Conservation (phyloP, 2,329 filamentous ascomycete species). For the Thelonectria blattea region DNA sequence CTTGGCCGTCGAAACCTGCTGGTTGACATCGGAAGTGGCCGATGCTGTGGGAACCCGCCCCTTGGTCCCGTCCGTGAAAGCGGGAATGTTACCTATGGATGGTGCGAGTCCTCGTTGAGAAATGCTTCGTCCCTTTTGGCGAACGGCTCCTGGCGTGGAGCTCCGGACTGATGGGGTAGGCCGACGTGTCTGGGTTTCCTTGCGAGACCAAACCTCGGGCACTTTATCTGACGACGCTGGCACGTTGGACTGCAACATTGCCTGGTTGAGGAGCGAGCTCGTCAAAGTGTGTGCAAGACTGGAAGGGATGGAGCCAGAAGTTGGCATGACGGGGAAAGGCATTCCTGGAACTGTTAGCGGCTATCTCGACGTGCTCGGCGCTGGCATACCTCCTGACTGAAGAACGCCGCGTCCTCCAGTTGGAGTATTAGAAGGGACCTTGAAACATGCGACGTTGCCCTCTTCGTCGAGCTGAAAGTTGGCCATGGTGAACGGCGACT, state of each 20-base stretch:
- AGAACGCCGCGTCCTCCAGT: constrained; percentile 29
- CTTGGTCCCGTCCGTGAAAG: constrained; percentile 23
- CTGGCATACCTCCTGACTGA: constrained; percentile 29
- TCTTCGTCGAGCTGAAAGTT: constrained; percentile 44
- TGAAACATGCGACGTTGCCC: constrained; percentile 34
- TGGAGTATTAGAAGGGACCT: constrained; percentile 53
- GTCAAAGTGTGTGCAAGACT: constrained; percentile 53
- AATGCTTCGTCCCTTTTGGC: constrained; percentile 47
- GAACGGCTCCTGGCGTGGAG: constrained; percentile 26
- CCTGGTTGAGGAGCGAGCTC: constrained; percentile 56
- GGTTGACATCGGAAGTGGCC: constrained; percentile 12
- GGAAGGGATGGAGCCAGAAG: constrained; percentile 31
- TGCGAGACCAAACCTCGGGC: constrained; percentile 51
- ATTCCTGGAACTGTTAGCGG: constrained; percentile 19
- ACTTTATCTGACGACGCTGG: constrained; percentile 41
- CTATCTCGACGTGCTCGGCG: neutral
- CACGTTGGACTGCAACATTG: constrained; percentile 45
- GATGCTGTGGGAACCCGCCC: constrained; percentile 23
- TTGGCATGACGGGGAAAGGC: constrained; percentile 29
- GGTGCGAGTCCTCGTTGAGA: constrained; percentile 48
- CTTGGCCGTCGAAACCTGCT: constrained; percentile 18
- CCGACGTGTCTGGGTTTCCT: constrained; percentile 47
- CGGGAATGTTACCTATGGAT: constrained; percentile 28
- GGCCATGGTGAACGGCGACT: constrained; percentile 18
- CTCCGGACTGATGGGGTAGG: constrained; percentile 25